These are phyloP conservation scores for Leccinum huronense DNA, from an alignment of 1,284 basidiomycete species.

Conservation along the genomic window DNA sequence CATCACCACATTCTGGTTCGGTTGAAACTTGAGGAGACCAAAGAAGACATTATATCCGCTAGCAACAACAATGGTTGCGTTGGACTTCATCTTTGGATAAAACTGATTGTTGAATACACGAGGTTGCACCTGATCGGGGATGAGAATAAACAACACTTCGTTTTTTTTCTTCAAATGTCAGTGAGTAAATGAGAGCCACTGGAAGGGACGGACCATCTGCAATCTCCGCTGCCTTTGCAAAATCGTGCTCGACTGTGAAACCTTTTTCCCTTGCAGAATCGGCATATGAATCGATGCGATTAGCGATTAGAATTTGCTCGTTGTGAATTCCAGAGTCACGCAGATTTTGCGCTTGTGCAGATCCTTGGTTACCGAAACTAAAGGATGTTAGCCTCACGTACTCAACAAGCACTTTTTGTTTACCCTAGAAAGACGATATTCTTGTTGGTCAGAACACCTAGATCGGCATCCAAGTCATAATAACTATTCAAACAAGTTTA, in stretches of 20 bases:
- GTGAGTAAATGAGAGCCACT: constrained; percentile 1
- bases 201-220: constrained; percentile 46
- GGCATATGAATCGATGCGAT: constrained; percentile 57
- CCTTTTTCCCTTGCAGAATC: constrained; percentile 55
- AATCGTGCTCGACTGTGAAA: constrained; percentile 58
- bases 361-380: constrained; percentile 67
- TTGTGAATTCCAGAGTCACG: constrained; percentile 63
- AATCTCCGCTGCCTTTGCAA: constrained; percentile 51
- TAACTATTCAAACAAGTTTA: constrained; percentile 40
- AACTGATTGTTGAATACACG: constrained; percentile 57
- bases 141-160: constrained; percentile 57
- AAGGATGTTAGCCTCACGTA: constrained; percentile 4
- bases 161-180: constrained; percentile 6
- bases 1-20: constrained; percentile 63
- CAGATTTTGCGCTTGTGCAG: constrained; percentile 65
- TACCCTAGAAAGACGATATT: constrained; percentile 63
- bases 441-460: constrained; percentile 47
- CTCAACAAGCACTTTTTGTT: constrained; percentile 11
- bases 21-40: constrained; percentile 54
- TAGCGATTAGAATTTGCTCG: constrained; percentile 58
- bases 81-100: constrained; percentile 49
- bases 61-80: constrained; percentile 54
- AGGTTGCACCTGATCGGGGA: constrained; percentile 65
- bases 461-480: constrained; percentile 60
- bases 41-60: constrained; percentile 67